Percentiles rank a stretch among this genome's conserved stretches.
Evolutionary conservation across 306 rosid genomes (phyloP).

Genomic region (Acacia confusa): DNA sequence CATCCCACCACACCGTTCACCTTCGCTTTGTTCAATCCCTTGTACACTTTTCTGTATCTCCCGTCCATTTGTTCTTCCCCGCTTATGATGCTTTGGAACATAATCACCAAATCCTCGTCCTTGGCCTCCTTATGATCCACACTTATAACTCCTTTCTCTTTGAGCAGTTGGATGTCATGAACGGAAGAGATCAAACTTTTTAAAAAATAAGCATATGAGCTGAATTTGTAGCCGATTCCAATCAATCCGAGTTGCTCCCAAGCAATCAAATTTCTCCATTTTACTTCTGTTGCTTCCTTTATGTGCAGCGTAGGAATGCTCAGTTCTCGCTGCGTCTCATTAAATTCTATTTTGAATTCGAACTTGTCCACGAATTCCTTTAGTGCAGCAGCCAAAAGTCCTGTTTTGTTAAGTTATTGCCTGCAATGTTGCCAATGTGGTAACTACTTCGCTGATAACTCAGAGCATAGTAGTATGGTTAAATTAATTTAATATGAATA

Average conservation of each 20-base stretch:
- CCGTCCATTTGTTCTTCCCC: neutral
- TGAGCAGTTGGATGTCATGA: neutral
- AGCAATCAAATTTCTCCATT: constrained; percentile 2
- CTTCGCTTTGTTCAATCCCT: neutral
- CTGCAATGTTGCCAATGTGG: neutral
- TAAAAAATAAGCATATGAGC: constrained; percentile 2
- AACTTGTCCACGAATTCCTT: neutral
- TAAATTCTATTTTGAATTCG: neutral
- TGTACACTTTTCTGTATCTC: neutral
- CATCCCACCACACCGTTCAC: neutral
- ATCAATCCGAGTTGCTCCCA: constrained; percentile 3
- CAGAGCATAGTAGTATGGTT: too few species aligned
- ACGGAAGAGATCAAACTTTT: neutral
- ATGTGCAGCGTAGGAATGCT: neutral
- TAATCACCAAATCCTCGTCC: neutral
- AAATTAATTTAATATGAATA: too few species aligned
- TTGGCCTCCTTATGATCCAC: neutral
- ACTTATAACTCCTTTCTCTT: neutral
- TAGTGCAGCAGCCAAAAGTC: neutral
- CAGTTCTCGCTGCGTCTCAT: neutral
- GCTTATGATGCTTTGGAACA: neutral
- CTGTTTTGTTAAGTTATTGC: neutral
- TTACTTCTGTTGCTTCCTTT: constrained; percentile 7
- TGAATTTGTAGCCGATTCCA: neutral
- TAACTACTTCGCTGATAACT: too few species aligned